Evolutionary conservation across 2,329 filamentous ascomycete genomes (phyloP), one percentile per base, ranked within the genome.

Genomic region (Rutstroemia sydowiana): DNA sequence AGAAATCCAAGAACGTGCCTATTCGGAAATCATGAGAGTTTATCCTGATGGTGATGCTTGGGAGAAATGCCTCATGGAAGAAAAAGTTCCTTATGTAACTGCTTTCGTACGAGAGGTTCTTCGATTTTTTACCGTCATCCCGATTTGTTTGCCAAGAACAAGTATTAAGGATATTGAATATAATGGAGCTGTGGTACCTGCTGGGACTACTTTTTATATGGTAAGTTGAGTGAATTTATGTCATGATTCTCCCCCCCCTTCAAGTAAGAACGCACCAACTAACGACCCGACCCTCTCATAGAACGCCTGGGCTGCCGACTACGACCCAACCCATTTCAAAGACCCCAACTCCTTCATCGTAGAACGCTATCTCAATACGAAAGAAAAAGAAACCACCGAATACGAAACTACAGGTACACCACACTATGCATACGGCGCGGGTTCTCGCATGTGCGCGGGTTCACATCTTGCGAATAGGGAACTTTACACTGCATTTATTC

Each of bases 61-160:
- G 84, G 79, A 84, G 59, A 78, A 75, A 58, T 89, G 85, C 54
- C 74, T 88, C 1, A 64, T 78, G 3, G 87, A 90, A 64, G 87
- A 90, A 62, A 88, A 87, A 61, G 76, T 88, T 0, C 81, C 84
- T 0, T 93, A 90, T 66, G 73, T 93, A 54, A 87, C 85, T 0
- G 87, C 87, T 0, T 69, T 93, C 5, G 85, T 87, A 55, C 90
- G 90, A 63, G 88, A 93, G 64, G 81, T 84, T 1, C 73, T 92
- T 0, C 79, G 88, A 23, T 92, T 81, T 73, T 92, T 83, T 77
- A 85, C 82, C 2, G 87, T 92, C 28, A 87, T 91, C 57, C 85
- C 87, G 2, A 84, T 93, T 60, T 88, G 82, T 60, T 74, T 93
- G 1, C 88, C 88, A 0, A 75, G 88, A 3, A 80, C 80, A 14